Evolutionary conservation across 2,329 filamentous ascomycete species (phyloP).

Genomic region (Claviceps purpurea): DNA sequence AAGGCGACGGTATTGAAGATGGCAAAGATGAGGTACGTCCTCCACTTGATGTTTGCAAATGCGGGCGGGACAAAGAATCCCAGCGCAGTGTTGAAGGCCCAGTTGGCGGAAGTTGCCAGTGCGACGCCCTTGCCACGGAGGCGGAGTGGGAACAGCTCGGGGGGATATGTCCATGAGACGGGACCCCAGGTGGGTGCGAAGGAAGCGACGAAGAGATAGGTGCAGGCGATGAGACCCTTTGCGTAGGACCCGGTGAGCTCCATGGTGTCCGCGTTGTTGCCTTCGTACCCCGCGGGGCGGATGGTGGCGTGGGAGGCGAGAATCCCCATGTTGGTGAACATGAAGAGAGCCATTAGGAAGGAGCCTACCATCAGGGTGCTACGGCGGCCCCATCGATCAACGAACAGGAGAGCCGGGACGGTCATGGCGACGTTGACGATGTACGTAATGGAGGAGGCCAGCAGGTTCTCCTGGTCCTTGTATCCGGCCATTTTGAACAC

Average conservation of each 20-base stretch:
- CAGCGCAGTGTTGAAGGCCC: slow-evolving; percentile 27
- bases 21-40: slow-evolving; percentile 38
- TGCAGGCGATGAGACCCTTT: slow-evolving; percentile 48
- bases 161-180: slow-evolving; percentile 42
- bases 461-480: slow-evolving; percentile 32
- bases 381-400: slow-evolving; percentile 65
- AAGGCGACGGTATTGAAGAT: slow-evolving; percentile 38
- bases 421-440: slow-evolving; percentile 75
- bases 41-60: slow-evolving; percentile 31
- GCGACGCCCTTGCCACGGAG: slow-evolving; percentile 40
- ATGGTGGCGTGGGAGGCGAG: slow-evolving; percentile 32
- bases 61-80: slow-evolving; percentile 25
- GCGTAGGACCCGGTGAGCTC: slow-evolving; percentile 30
- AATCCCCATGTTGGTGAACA: slow-evolving; percentile 40
- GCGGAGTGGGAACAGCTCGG: slow-evolving; percentile 38
- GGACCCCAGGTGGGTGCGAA: slow-evolving; percentile 35
- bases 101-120: slow-evolving; percentile 33
- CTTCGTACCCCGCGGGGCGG: slow-evolving; percentile 29
- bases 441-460: slow-evolving; percentile 43
- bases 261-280: slow-evolving; percentile 35
- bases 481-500: slow-evolving; percentile 28
- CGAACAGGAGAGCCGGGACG: slow-evolving; percentile 57
- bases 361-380: slow-evolving; percentile 52
- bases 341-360: slow-evolving; percentile 50
- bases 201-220: slow-evolving; percentile 48